Conservation (phyloP, 352 stramenopile species). For the Pythium aquatile region DNA sequence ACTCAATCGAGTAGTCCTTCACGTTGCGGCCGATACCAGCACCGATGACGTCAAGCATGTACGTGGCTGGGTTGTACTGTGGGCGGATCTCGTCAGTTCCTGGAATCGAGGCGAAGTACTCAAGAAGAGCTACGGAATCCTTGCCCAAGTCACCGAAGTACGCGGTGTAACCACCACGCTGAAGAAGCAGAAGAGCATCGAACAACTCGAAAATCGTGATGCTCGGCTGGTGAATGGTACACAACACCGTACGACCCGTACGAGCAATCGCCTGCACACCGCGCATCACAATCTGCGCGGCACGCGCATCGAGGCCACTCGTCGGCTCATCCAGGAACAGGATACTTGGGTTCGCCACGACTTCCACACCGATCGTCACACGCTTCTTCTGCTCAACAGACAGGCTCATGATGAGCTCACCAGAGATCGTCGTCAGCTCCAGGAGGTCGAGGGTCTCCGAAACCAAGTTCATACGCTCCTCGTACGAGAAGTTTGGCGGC, state of each 20-base stretch:
- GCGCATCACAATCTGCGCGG: constrained; percentile 86
- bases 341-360: constrained; percentile 91
- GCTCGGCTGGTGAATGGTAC: constrained; percentile 58
- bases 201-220: constrained; percentile 92
- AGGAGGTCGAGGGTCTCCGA: constrained; percentile 54
- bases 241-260: constrained; percentile 85
- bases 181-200: constrained; percentile 86
- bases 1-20: constrained; percentile 55
- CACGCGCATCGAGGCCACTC: constrained; percentile 80
- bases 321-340: constrained; percentile 94
- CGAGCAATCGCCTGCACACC: constrained; percentile 81
- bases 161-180: constrained; percentile 47
- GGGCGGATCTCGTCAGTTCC: constrained; percentile 64
- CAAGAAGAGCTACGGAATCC: constrained; percentile 75
- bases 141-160: constrained; percentile 90
- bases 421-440: constrained; percentile 40
- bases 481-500: constrained; percentile 36
- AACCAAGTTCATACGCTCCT: constrained; percentile 52
- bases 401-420: constrained; percentile 62
- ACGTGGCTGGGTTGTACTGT: constrained; percentile 89
- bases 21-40: constrained; percentile 58
- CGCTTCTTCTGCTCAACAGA: constrained; percentile 92
- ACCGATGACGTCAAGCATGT: constrained; percentile 86
- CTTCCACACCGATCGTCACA: constrained; percentile 90
- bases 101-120: constrained; percentile 86